Evolutionary conservation across 306 rosid genomes (phyloP), one percentile per base, ranked within the genome.

Genomic region (Cicer chorassanicum): DNA sequence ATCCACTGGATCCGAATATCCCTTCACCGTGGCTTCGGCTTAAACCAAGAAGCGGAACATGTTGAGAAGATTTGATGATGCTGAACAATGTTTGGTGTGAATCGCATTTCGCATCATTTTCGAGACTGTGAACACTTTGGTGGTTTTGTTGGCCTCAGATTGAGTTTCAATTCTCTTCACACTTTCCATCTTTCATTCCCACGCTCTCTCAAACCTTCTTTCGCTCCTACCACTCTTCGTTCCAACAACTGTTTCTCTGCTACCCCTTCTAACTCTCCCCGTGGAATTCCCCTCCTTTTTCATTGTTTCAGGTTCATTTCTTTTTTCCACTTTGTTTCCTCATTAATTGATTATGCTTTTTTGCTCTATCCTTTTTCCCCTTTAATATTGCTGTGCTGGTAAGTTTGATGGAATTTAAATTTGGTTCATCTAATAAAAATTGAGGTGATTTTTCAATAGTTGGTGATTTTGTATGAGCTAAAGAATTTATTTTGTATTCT

Each of bases 61-160:
- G 8, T 4, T 5, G 36, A 70, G 40, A 65, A 46, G 76, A 15
- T 8, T 68, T 11, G 80, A 80, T 15, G 72, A 65, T 63, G 78
- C 75, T 3, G 40, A 1, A 78, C 76, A 57, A 79, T 83, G 86
- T 57, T 83, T 39, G 61, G 78, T 73, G 80, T 86, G 14, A 77
- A 50, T 82, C 96, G 88, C 55, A 68, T 87, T 53, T 85, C 91
- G 38, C 74, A 63, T 45, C 96, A 83, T 71, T 84, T 89, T 9
- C 84, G 89, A 57, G 88, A 83, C n/a, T 87, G 85, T 65, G 81
- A 89, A 77, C 43, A 40, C 71, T 72, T 73, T 2, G 38, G 81
- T 29, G 53, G 49, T 44, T 44, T 6, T 13, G 41, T 29, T 6
- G 9, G 29, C 24, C 74, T 76, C 51, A 87, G 85, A 66, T 68